Evolutionary conservation across 2,329 filamentous ascomycete genomes (phyloP).

Genomic region (Helotiales sp.): DNA sequence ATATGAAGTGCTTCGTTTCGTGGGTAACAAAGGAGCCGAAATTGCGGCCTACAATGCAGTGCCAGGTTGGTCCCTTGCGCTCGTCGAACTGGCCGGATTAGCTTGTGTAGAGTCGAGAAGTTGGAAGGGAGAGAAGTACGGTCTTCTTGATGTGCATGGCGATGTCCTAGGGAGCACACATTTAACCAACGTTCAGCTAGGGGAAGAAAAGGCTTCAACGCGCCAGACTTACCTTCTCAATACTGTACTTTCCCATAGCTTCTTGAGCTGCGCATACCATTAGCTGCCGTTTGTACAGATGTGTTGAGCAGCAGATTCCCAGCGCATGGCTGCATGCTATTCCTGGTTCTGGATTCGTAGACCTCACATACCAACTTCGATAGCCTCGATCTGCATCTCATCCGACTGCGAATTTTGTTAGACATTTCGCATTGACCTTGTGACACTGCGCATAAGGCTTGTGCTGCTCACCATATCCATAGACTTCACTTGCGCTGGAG

Average conservation of each 20-base stretch:
- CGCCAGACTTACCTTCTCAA: constrained; percentile 61
- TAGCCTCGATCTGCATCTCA: constrained; percentile 93
- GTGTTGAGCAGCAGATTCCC: background rate
- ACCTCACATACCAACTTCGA: constrained; percentile 81
- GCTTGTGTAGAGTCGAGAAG: background rate
- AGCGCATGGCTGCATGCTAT: background rate
- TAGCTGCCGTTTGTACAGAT: constrained; percentile 20
- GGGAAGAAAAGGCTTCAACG: background rate
- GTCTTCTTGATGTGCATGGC: constrained; percentile 95
- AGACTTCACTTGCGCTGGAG: constrained; percentile 89
- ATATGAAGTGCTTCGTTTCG: constrained; percentile 99
- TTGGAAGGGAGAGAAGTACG: constrained; percentile 46
- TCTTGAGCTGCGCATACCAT: constrained; percentile 56
- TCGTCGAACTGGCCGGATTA: constrained; percentile 75
- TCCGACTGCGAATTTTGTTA: constrained; percentile 67
- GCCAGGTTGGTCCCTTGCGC: constrained; percentile 97
- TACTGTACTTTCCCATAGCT: constrained; percentile 70
- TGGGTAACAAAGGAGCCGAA: constrained; percentile 99
- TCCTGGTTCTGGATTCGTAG: background rate
- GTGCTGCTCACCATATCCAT: constrained; percentile 82
- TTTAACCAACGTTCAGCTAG: constrained; percentile 17
- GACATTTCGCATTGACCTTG: constrained; percentile 3
- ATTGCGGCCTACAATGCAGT: constrained; percentile 97
- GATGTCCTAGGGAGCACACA: constrained; percentile 67
- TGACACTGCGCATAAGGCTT: background rate